A percentile compares a stretch with the other conserved stretches of the same genome.
These are phyloP conservation scores for Globisporangium takayamanum DNA, from an alignment of 352 stramenopile species.

Conservation along the genomic window DNA sequence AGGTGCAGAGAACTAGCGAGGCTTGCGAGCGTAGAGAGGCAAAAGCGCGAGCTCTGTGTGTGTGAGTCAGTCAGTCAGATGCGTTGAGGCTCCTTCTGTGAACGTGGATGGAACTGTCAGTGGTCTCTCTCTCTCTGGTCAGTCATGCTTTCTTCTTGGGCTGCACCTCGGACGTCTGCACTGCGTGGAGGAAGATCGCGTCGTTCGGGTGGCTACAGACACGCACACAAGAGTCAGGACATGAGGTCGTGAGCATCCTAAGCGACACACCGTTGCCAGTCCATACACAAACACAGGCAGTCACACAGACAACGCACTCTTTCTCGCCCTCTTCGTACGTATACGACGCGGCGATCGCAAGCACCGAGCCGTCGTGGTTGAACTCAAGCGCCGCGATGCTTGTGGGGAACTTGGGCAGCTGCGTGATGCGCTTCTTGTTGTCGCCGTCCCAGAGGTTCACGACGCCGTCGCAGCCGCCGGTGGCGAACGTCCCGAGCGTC, in stretches of 20 bases:
- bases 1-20: background rate
- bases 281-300: background rate
- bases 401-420: slow-evolving; percentile 78
- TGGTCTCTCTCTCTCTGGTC: background rate
- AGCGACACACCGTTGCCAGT: background rate
- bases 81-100: too few species aligned
- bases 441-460: slow-evolving; percentile 93
- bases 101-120: too few species aligned
- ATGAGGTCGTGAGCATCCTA: background rate
- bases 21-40: background rate
- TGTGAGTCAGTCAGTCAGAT: too few species aligned
- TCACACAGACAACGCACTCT: slow-evolving; percentile 50
- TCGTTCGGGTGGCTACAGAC: slow-evolving; percentile 85
- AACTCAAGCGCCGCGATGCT: slow-evolving; percentile 93
- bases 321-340: slow-evolving; percentile 97
- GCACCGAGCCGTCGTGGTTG: slow-evolving; percentile 87
- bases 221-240: slow-evolving; percentile 1
- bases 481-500: slow-evolving; percentile 91
- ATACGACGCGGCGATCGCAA: slow-evolving; percentile 95
- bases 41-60: background rate
- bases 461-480: slow-evolving; percentile 91
- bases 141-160: slow-evolving; percentile 52
- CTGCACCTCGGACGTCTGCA: slow-evolving; percentile 85
- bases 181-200: slow-evolving; percentile 89
- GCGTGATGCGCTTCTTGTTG: slow-evolving; percentile 93